Base-by-base conservation (phyloP, 805 yeast genomes). In the Candida tammaniensis region DNA sequence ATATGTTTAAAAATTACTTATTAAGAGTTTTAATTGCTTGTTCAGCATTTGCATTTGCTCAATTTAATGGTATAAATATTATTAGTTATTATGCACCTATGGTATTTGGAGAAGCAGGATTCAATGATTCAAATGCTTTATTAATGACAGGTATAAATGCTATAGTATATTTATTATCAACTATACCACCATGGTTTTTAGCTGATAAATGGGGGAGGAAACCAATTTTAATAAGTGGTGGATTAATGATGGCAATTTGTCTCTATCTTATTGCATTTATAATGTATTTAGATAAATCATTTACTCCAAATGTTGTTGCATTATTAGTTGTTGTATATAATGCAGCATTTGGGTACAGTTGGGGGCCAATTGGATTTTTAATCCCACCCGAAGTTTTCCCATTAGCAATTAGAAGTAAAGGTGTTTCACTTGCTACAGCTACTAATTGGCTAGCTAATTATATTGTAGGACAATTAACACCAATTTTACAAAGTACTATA, bases 61-160 rank as follows among this genome's bases (percentile, higher is more conserved):
- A 68, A 40, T 61, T 68, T 38, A 68, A 68, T 38, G 83, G 83
- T 15, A 76, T 77, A 44, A 78, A 78, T 47, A 64, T 77, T 35
- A 72, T 78, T 25, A 67, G 76, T 1, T 77, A 75, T 48, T 78
- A 76, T 43, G 80, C 82, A 0, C 78, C 80, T 4, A 62, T 73
- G 49, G 74, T 76, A 30, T 76, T 72, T 44, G 69, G 67, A 38
- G 54, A 61, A 20, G 73, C 73, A 1, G 73, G 73, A 7, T 67
- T 66, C 49, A 64, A 54, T 40, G 59, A 66, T 40, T 53, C 67
- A 24, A 54, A 59, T 33, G 72, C 72, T 1, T 49, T 68, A 24
- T 44, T 68, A 15, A 65, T 68, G 71, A 66, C 73, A 3, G 73
- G 72, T 7, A 52, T 68, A 34, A 67, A 67, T 36, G 60, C 63